A percentile compares a stretch with the other conserved stretches of the same genome.
phyloP scores from a whole-genome alignment of 106 monocot genomes.

The Gastrodia elata region DNA sequence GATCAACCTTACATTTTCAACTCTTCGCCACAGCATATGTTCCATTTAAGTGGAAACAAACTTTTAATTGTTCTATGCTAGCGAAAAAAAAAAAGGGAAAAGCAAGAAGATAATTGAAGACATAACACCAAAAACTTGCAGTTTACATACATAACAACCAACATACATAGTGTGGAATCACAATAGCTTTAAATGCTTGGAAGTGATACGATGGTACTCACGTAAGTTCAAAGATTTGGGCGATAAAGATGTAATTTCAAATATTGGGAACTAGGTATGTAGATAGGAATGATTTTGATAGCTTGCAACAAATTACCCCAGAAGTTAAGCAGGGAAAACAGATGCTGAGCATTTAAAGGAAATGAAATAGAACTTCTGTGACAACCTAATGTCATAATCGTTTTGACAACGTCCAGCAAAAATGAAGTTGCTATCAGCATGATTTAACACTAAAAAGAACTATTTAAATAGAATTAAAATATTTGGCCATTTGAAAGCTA shows the following conservation, averaged over 20 bases:
- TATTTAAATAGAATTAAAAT: background rate
- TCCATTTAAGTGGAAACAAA: background rate
- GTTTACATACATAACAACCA: too few species aligned
- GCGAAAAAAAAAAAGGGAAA: background rate
- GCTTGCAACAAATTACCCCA: too few species aligned
- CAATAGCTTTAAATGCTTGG: too few species aligned
- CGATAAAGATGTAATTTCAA: too few species aligned
- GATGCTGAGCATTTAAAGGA: background rate
- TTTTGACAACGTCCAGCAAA: background rate
- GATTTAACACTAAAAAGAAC: background rate
- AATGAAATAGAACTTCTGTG: background rate
- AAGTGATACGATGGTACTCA: too few species aligned
- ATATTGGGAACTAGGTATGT: too few species aligned
- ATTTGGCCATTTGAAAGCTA: background rate
- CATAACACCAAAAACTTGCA: too few species aligned
- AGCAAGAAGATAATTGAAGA: too few species aligned
- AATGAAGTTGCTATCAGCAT: conserved; percentile 1
- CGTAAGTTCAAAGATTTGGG: too few species aligned
- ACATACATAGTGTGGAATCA: too few species aligned
- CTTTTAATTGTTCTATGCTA: background rate
- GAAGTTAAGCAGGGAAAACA: background rate
- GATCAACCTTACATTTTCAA: too few species aligned
- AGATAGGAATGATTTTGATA: too few species aligned
- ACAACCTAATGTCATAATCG: background rate
- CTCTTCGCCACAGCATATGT: background rate